phyloP scores from a whole-genome alignment of 345 rosid species.

The Litchi chinensis region DNA sequence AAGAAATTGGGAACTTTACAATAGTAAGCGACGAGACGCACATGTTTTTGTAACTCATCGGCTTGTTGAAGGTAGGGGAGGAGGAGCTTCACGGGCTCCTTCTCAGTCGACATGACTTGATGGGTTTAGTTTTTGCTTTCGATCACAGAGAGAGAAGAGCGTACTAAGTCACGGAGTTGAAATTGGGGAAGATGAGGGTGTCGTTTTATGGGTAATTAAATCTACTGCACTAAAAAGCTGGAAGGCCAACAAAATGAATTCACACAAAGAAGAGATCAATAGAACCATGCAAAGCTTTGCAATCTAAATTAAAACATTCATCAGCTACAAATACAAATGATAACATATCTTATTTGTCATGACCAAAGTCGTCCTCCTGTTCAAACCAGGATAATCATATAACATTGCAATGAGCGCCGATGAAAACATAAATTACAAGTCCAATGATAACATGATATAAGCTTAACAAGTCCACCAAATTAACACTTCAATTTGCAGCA shows the following conservation, averaged over 20 bases:
- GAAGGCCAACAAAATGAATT: slow-evolving; percentile 18
- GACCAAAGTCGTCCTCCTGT: slow-evolving; percentile 65
- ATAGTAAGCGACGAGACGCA: slow-evolving; percentile 90
- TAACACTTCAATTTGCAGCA: too few relatives aligned
- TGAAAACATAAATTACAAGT: background rate
- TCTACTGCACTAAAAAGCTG: too few relatives aligned
- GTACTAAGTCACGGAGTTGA: background rate
- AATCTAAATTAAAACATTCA: background rate
- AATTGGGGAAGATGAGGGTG: background rate
- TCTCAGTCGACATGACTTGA: slow-evolving; percentile 71
- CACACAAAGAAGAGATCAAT: slow-evolving; percentile 10
- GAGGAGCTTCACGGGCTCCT: slow-evolving; percentile 86
- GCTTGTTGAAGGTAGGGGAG: slow-evolving; percentile 95
- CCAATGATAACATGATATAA: background rate
- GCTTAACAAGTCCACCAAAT: too few relatives aligned
- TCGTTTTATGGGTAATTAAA: too few relatives aligned
- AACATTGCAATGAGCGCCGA: background rate
- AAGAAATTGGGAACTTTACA: slow-evolving; percentile 37
- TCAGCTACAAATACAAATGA: background rate
- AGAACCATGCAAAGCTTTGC: background rate
- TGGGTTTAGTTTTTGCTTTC: slow-evolving; percentile 26
- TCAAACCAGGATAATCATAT: slow-evolving; percentile 10
- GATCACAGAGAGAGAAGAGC: slow-evolving; percentile 6
- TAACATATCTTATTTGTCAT: background rate
- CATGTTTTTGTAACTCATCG: slow-evolving; percentile 96